A percentile compares a stretch with the other conserved stretches of the same genome.
Conservation (phyloP, 495 filamentous ascomycete genomes). For the Penicillium arizonense region DNA sequence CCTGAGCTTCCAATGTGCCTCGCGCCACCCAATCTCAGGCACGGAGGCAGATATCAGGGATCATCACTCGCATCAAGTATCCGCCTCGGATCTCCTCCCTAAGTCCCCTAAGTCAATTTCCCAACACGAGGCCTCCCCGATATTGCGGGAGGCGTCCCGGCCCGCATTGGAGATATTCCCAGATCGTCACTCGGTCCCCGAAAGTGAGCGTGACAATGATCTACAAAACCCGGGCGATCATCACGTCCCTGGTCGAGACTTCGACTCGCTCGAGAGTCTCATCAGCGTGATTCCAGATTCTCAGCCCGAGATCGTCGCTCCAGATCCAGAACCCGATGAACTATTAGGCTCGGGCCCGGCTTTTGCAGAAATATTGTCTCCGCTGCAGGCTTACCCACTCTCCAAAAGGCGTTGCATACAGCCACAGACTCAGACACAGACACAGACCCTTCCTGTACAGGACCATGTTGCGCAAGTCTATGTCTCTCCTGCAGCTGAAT, state of each 20-base stretch:
- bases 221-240: neutral
- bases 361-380: constrained; percentile 3
- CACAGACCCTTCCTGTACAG: neutral
- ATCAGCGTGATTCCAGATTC: constrained; percentile 50
- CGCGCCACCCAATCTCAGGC: constrained; percentile 22
- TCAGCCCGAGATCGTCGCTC: constrained; percentile 18
- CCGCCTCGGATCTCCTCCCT: neutral
- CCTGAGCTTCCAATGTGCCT: constrained; percentile 51
- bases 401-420: constrained; percentile 25
- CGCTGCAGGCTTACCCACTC: neutral
- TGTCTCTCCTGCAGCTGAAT: neutral
- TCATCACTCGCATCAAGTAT: neutral
- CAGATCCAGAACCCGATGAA: too few species aligned
- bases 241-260: neutral
- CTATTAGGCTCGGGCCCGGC: neutral
- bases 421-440: neutral
- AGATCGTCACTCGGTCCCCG: neutral
- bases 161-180: neutral
- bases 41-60: neutral
- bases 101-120: neutral
- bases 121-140: constrained; percentile 5
- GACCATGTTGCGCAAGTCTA: neutral
- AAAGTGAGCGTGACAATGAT: neutral
- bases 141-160: constrained; percentile 6
- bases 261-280: constrained; percentile 41